Evolutionary conservation across 2,329 filamentous ascomycete genomes (phyloP), one percentile per base, ranked within the genome.

Genomic region (Rutstroemia sp.): DNA sequence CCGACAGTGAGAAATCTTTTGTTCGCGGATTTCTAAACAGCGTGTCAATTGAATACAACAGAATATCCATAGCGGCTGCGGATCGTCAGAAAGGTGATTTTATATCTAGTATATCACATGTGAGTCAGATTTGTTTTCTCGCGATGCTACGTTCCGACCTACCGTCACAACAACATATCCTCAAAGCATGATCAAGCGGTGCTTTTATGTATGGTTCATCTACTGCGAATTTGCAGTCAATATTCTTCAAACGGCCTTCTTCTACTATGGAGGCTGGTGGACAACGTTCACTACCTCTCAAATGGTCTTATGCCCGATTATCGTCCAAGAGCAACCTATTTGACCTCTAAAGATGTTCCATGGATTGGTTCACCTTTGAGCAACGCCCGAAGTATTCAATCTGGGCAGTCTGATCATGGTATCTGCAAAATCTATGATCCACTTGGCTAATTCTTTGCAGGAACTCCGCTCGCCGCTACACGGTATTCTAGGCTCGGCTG

Each of bases 401-500:
- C 39, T 40, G 39, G 6, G 39, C 16, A 40, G 17, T 16, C 9
- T 40, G 14, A 40, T 19, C 16, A 40, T 12, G 39, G 39, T 40
- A 40, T 40, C 14, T n/a, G 14, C 9, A 19, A 14, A 40, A 17
- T 16, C 6, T 40, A 9, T 10, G 27, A 30, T 30, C 23, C 23
- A 23, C 10, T 30, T 30, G 27, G 27, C 27, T 30, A 30, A 30
- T 30, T 30, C 10, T 30, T 7, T 30, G 27, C 27, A 58, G 57
- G 81, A 84, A 64, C 68, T 84, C 9, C 73, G 81, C 8, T 81
- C 77, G 1, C 81, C 81, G 0, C 69, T 84, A 0, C 81, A 84
- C 46, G 81, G 81, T 2, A 76, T 84, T 27, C 67, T 84, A 0
- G 74, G 78, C 0, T 78, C 71, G 45, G 70, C 72, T 2, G 78